Evolutionary conservation across 2,329 filamentous ascomycete genomes (phyloP).

Genomic region (Talaromyces sp.): DNA sequence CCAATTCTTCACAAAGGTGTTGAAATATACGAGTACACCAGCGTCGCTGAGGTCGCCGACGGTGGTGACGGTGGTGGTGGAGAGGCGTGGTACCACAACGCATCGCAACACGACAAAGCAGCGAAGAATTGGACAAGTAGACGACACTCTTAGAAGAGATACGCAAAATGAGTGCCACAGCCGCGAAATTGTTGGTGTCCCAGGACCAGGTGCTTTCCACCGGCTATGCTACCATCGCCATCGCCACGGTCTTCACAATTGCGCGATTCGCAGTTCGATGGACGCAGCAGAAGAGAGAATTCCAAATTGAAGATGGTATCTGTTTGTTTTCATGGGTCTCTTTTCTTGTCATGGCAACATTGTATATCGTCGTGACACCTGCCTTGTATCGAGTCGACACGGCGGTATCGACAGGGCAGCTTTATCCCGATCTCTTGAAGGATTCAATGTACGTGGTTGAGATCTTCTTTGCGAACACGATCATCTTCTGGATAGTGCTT

Average conservation of each 20-base stretch:
- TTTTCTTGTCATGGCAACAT: conserved; percentile 28
- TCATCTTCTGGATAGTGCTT: conserved; percentile 39
- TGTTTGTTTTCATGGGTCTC: conserved; percentile 21
- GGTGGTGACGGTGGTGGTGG: neutral
- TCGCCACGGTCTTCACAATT: conserved; percentile 21
- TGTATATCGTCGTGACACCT: conserved; percentile 38
- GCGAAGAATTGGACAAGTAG: neutral
- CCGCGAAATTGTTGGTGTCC: conserved; percentile 7
- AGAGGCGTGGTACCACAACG: neutral
- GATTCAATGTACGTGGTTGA: conserved; percentile 33
- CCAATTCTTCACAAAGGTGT: neutral
- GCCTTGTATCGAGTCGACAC: conserved; percentile 31
- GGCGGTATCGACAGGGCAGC: conserved; percentile 21
- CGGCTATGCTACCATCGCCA: conserved; percentile 22
- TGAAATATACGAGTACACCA: neutral
- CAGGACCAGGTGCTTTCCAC: conserved; percentile 18
- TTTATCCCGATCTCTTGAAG: conserved; percentile 29
- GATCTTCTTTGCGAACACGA: conserved; percentile 39
- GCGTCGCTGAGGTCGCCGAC: neutral
- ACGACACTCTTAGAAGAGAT: neutral
- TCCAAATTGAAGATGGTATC: conserved; percentile 19
- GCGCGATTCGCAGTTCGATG: conserved; percentile 17
- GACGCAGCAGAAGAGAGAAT: conserved; percentile 4
- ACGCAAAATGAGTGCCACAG: conserved; percentile 15
- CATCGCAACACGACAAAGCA: neutral